These are phyloP conservation scores for Xerocomellus dryophilus DNA, from an alignment of 768 basidiomycete species.

Conservation along the genomic window DNA sequence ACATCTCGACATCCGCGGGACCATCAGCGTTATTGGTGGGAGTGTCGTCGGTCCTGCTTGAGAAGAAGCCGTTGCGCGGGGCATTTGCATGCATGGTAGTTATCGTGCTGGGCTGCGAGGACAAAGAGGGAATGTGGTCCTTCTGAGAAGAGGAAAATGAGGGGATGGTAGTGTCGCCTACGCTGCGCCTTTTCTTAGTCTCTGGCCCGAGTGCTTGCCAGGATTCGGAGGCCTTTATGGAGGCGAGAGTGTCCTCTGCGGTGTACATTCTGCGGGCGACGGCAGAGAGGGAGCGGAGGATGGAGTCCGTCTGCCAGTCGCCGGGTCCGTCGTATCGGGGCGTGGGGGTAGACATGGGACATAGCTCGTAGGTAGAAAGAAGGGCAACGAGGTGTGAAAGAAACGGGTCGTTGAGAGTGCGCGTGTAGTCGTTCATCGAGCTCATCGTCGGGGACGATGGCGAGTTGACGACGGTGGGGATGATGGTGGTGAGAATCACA, in stretches of 20 bases:
- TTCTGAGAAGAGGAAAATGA: slow-evolving; percentile 28
- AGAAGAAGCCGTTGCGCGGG: slow-evolving; percentile 21
- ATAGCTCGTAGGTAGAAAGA: slow-evolving; percentile 57
- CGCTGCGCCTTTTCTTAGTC: slow-evolving; percentile 45
- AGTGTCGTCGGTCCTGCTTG: slow-evolving; percentile 28
- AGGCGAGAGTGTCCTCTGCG: slow-evolving; percentile 47
- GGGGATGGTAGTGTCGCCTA: slow-evolving; percentile 38
- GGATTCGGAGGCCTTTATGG: slow-evolving; percentile 39
- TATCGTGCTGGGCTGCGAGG: slow-evolving; percentile 27
- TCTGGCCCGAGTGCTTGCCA: slow-evolving; percentile 37
- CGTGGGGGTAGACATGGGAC: slow-evolving; percentile 46
- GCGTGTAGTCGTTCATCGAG: slow-evolving; percentile 25
- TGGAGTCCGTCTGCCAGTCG: slow-evolving; percentile 58
- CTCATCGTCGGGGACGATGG: slow-evolving; percentile 33
- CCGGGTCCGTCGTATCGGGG: slow-evolving; percentile 55
- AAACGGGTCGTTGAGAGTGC: slow-evolving; percentile 37
- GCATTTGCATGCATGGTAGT: slow-evolving; percentile 15
- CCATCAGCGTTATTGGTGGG: slow-evolving; percentile 10
- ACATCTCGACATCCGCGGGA: slow-evolving; percentile 30
- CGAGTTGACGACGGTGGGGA: slow-evolving; percentile 1
- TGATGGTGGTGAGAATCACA: slow-evolving; percentile 9
- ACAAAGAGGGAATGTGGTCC: slow-evolving; percentile 9
- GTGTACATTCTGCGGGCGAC: slow-evolving; percentile 54
- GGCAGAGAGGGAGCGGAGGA: slow-evolving; percentile 48
- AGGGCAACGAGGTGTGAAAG: slow-evolving; percentile 54